Base-by-base conservation (phyloP, 768 basidiomycete genomes). In the Trametes meyenii region DNA sequence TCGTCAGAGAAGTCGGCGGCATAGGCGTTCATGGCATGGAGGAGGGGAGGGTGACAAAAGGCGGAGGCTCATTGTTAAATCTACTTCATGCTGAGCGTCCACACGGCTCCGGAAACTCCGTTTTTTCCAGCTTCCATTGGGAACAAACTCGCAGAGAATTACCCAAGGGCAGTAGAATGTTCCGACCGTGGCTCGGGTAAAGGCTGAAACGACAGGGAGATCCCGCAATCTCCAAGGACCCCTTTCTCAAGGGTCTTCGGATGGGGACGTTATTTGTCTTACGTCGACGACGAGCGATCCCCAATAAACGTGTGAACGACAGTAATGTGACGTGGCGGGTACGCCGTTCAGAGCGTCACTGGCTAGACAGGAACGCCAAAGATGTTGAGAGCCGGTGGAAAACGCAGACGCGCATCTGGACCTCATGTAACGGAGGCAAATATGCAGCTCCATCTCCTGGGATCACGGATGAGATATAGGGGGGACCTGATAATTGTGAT, bases 1-100 rank as follows among this genome's bases (percentile, higher is more conserved):
- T 72, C 69, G 64, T 72, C 71, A 10, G 71, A 72, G 21, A 57
- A 68, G 39, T 66, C 68, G 10, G 68, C 55, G 48, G 55, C 55
- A 40, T 64, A 62, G 24, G 67, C 49, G 49, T 66, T 59, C 71
- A 72, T 72, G 58, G 62, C 60, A 49, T 33, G 49, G 11, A 45
- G n/a, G 29, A 33, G 45, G 35, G 54, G 60, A 40, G 50, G 44
- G 51, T 39, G 58, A 55, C 56, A 26, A 35, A 23, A 45, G 39
- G 44, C 50, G 46, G 24, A 55, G 29, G 48, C 40, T 44, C 45
- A 51, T 59, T 24, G 56, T 56, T 42, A 52, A 58, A 59, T 63
- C 50, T 33, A 44, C 29, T 55, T 50, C 35, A 21, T 35, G 44
- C 36, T 43, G 26, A 23, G 40, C 61, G 51, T 56, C 61, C 61